These are phyloP conservation scores for Helminthosporium solani DNA, from an alignment of 2,329 filamentous ascomycete species.

Conservation along the genomic window DNA sequence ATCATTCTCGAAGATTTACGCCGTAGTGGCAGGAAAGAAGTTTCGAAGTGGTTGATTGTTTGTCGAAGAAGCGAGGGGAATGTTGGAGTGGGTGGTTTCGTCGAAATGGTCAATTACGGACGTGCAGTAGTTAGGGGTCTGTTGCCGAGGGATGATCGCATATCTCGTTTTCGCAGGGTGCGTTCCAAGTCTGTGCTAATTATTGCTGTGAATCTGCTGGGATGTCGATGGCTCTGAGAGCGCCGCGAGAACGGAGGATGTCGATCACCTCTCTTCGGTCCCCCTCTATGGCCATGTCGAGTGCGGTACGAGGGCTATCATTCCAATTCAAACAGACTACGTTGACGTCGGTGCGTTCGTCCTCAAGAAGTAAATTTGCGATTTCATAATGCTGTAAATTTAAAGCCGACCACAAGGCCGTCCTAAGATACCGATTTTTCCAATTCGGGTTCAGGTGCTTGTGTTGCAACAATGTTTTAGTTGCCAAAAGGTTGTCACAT, in stretches of 20 bases:
- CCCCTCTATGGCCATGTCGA: neutral
- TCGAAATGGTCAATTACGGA: no score
- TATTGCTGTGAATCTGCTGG: neutral
- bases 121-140: no score
- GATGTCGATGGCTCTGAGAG: neutral
- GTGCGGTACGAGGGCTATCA: neutral
- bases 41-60: no score
- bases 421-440: neutral
- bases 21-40: no score
- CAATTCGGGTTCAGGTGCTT: slow-evolving; percentile 2
- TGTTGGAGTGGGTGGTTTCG: no score
- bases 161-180: neutral
- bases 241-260: slow-evolving; percentile 1
- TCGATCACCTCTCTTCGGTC: neutral
- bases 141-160: no score
- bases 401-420: neutral
- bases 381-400: neutral
- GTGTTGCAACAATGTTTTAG: slow-evolving; percentile 3
- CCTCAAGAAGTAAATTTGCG: slow-evolving; percentile 3
- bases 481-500: neutral
- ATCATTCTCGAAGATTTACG: no score
- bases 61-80: no score
- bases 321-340: neutral
- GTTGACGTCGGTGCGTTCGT: neutral
- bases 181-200: neutral